A percentile compares a stretch with the other conserved stretches of the same genome.
These are phyloP conservation scores for Royoungia palumana DNA, from an alignment of 768 basidiomycete species.

Conservation along the genomic window DNA sequence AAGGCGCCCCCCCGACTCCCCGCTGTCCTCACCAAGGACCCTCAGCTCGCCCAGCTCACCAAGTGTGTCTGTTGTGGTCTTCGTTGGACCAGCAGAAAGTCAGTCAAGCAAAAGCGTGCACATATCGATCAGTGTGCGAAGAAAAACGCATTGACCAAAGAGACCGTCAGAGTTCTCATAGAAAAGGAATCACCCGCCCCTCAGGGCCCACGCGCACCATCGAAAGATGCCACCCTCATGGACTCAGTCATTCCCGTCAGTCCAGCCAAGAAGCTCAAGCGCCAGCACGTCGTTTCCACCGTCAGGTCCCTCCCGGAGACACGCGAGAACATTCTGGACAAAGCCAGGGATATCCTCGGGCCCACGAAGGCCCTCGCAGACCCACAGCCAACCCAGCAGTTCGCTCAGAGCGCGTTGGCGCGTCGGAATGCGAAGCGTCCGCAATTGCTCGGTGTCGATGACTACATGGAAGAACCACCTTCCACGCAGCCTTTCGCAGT, in stretches of 20 bases:
- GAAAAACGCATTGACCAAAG: conserved; percentile 50
- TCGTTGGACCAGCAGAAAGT: conserved; percentile 70
- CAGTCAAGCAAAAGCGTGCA: conserved; percentile 53
- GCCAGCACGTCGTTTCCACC: conserved; percentile 36
- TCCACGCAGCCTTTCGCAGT: conserved; percentile 40
- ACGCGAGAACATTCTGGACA: conserved; percentile 40
- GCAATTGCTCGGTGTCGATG: background rate
- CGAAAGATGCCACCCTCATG: conserved; percentile 39
- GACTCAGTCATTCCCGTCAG: conserved; percentile 50
- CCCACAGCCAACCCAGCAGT: conserved; percentile 31
- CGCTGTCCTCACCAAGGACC: conserved; percentile 4
- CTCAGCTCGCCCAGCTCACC: conserved; percentile 44
- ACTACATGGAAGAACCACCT: conserved; percentile 12
- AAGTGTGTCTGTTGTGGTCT: conserved; percentile 65
- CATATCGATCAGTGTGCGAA: conserved; percentile 71
- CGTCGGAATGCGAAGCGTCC: conserved; percentile 3
- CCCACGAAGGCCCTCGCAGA: background rate
- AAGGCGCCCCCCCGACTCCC: background rate
- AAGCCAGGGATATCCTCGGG: conserved; percentile 36
- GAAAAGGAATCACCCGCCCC: conserved; percentile 40
- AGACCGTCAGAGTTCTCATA: conserved; percentile 54
- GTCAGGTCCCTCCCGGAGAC: conserved; percentile 47
- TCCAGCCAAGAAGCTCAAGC: conserved; percentile 45
- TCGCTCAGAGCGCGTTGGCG: conserved; percentile 31
- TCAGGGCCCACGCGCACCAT: too few relatives aligned